Evolutionary conservation across 371 early-diverging fungal species (phyloP).

Genomic region (Batkoa obscura): DNA sequence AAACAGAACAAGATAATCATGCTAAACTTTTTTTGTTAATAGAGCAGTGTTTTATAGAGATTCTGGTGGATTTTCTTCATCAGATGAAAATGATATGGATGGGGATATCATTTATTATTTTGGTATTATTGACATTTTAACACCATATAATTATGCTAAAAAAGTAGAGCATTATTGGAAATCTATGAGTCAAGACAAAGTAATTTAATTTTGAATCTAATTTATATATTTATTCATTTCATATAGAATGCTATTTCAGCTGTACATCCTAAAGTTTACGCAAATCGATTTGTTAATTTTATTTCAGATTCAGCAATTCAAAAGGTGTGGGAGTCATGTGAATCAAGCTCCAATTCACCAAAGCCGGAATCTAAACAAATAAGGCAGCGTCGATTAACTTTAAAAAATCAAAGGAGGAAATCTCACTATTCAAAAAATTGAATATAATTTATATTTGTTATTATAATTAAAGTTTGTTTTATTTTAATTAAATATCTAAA

Average conservation of each 20-base stretch:
- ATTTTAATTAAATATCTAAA: too few relatives aligned
- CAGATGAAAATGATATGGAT: constrained; percentile 40
- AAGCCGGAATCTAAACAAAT: too few relatives aligned
- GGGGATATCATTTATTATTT: constrained; percentile 65
- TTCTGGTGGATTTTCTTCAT: constrained; percentile 71
- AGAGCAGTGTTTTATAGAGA: constrained; percentile 70
- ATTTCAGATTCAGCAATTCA: constrained; percentile 16
- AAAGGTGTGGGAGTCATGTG: too few relatives aligned
- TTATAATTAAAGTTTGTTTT: too few relatives aligned
- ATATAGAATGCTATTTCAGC: constrained; percentile 55
- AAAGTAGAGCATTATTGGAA: constrained; percentile 73
- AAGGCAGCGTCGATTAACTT: too few relatives aligned
- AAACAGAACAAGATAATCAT: too few relatives aligned
- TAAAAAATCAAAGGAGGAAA: too few relatives aligned
- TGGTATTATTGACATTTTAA: constrained; percentile 91
- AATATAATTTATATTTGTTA: too few relatives aligned
- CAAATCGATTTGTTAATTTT: constrained; percentile 64
- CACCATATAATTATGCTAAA: constrained; percentile 71
- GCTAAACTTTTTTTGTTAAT: constrained; percentile 19
- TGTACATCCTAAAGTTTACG: constrained; percentile 68
- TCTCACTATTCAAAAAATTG: too few relatives aligned
- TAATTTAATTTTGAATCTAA: constrained; percentile 8
- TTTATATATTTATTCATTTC: neutral
- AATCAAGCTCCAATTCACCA: too few relatives aligned
- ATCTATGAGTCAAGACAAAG: constrained; percentile 49